Base-by-base conservation (phyloP, 306 rosid species). In the Adenanthera pavonina region DNA sequence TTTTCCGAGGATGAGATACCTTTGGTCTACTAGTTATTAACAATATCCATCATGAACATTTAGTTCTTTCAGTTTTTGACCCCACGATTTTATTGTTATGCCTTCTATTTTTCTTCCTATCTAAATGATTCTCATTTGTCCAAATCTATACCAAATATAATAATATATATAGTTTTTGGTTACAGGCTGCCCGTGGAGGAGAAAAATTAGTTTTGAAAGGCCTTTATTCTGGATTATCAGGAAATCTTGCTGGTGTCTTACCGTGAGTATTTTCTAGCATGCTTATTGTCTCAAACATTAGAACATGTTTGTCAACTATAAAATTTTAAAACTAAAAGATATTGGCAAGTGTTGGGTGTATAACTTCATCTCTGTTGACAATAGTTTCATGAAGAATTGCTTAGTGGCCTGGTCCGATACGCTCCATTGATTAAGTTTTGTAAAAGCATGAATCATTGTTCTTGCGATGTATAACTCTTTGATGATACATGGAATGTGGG, bases 181-280 rank as follows among this genome's bases (percentile, higher is more conserved):
- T 75, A 48, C 86, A 95, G 99, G 99, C 94, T 80, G 93, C 92
- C 64, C 97, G 91, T 0, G 98, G 92, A 69, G 97, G 97, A 82
- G 97, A 91, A 53, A 89, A 88, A 87, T 91, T 95, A 80, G 74
- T 88, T 69, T 83, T 91, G 64, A 85, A 87, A 88, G 97, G 99
- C 68, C 97, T 95, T 72, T 95, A 92, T 88, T 93, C 99, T 51
- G 99, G 99, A 90, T 86, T 95, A 91, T 91, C 91, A 6, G 99
- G 99, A 83, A 95, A 95, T 87, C 86, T 95, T 81, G 97, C 85
- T 69, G 98, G 98, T 78, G 99, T 93, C 87, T 89, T 95, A 87
- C 99, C 97, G 97, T 95, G 91, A 85, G 95, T 87, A 79, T 47
- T 86, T 88, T 81, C 30, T 80, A 74, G 80, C 76, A 68, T 41